Evolutionary conservation across 257 asterid species (phyloP).

Genomic region (Solanum piurae): DNA sequence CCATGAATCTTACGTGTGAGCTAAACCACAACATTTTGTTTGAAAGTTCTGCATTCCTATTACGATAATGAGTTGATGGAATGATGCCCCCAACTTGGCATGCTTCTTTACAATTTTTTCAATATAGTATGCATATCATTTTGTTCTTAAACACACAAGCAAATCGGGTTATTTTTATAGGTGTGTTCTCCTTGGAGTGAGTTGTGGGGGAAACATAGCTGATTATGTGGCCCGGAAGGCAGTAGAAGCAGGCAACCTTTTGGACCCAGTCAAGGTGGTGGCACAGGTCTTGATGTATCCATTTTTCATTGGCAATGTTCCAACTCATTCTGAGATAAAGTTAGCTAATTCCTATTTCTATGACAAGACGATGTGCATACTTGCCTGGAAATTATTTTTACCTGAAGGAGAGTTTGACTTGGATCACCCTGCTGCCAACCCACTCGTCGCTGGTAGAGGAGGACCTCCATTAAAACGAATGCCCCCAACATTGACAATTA

Average conservation of each 20-base stretch:
- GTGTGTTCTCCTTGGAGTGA: constrained; percentile 92
- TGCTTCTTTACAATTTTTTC: background rate
- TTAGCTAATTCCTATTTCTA: constrained; percentile 81
- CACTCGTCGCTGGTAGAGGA: constrained; percentile 44
- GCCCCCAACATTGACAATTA: constrained; percentile 87
- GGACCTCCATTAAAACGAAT: constrained; percentile 70
- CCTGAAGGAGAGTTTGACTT: constrained; percentile 65
- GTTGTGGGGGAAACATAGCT: constrained; percentile 94
- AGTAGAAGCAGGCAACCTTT: constrained; percentile 60
- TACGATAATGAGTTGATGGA: background rate
- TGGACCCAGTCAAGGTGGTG: constrained; percentile 89
- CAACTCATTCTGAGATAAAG: constrained; percentile 79
- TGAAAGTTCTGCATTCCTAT: background rate
- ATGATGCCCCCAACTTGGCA: background rate
- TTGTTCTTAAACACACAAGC: background rate
- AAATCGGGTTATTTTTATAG: constrained; percentile 15
- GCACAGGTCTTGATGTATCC: constrained; percentile 97
- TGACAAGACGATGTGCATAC: constrained; percentile 80
- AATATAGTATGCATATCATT: background rate
- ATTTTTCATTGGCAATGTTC: constrained; percentile 75
- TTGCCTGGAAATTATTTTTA: constrained; percentile 74
- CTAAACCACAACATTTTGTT: background rate
- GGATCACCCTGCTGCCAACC: constrained; percentile 85
- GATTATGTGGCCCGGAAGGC: constrained; percentile 68
- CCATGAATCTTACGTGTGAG: background rate